Evolutionary conservation across 345 rosid genomes (phyloP).

Genomic region (Linum lewisii): DNA sequence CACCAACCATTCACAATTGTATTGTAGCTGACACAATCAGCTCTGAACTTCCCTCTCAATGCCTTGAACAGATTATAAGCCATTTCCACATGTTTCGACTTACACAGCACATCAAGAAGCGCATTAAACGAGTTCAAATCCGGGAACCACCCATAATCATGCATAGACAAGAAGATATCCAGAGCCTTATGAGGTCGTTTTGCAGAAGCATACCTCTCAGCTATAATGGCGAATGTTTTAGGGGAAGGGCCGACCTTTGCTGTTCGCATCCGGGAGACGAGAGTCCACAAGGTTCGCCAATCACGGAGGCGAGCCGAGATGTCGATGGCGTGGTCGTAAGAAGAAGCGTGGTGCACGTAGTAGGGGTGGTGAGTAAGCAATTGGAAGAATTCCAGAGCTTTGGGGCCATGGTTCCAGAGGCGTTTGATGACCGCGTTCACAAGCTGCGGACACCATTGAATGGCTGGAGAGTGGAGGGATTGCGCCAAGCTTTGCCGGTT

Average conservation of each 20-base stretch:
- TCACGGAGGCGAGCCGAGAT: conserved; percentile 68
- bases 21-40: conserved; percentile 67
- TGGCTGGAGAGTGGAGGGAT: conserved; percentile 31
- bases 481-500: conserved; percentile 24
- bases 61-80: conserved; percentile 57
- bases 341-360: conserved; percentile 46
- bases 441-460: conserved; percentile 53
- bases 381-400: conserved; percentile 69
- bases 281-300: conserved; percentile 35
- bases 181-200: conserved; percentile 74
- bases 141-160: conserved; percentile 64
- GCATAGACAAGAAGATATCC: conserved; percentile 69
- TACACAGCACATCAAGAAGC: conserved; percentile 69
- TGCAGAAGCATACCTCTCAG: conserved; percentile 61
- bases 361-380: conserved; percentile 39
- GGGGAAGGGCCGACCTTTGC: conserved; percentile 57
- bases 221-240: conserved; percentile 56
- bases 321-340: conserved; percentile 80
- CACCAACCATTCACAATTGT: conserved; percentile 88
- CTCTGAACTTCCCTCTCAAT: conserved; percentile 53
- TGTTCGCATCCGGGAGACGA: conserved; percentile 62
- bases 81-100: conserved; percentile 62
- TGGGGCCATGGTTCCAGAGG: conserved; percentile 82
- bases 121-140: conserved; percentile 73
- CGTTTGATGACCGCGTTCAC: conserved; percentile 58